Base-by-base conservation (phyloP, 306 rosid species). In the Argentina anserina region DNA sequence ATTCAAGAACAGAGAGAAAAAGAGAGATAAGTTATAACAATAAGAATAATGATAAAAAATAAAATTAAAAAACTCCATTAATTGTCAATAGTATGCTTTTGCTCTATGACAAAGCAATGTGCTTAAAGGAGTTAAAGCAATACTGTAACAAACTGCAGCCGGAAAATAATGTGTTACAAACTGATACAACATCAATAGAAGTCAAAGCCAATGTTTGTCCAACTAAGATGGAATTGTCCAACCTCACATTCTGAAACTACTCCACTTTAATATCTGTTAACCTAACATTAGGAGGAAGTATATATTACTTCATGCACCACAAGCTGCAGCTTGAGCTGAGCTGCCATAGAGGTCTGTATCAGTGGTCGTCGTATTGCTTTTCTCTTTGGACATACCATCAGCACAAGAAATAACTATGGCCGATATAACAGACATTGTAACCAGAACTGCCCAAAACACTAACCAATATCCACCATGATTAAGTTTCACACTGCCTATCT, bases 321-420 rank as follows among this genome's bases (percentile, higher is more conserved):
- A 90, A 69, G 71, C 88, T 18, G 88, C 84, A 1, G 78, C 90
- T 13, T 93, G 89, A 36, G 77, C 25, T 33, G 66, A 94, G 26
- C 80, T 88, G 5, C 89, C 89, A 61, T 82, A 74, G 42, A 75
- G 66, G 46, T 84, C 88, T 7, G 84, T 53, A 65, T 88, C 86
- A 17, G 10, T 10, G 56, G 56, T 45, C 39, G 84, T 69, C 9
- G 83, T 70, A 62, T 86, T 78, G 53, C 53, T 56, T 64, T 81
- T 86, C 47, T 84, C 89, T 69, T 87, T 89, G 65, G 90, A 76
- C 7, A 58, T 82, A 73, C 92, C 89, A 61, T 81, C 88, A 2
- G 92, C 81, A 37, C 90, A 91, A 59, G 90, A 85, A 81, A 86
- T 89, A n/a, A 89, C 81, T 40, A 84, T 41, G 39, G 82, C 71